These are phyloP conservation scores for Monosporozyma siamensis DNA, from an alignment of 805 yeast genomes.

Conservation along the genomic window DNA sequence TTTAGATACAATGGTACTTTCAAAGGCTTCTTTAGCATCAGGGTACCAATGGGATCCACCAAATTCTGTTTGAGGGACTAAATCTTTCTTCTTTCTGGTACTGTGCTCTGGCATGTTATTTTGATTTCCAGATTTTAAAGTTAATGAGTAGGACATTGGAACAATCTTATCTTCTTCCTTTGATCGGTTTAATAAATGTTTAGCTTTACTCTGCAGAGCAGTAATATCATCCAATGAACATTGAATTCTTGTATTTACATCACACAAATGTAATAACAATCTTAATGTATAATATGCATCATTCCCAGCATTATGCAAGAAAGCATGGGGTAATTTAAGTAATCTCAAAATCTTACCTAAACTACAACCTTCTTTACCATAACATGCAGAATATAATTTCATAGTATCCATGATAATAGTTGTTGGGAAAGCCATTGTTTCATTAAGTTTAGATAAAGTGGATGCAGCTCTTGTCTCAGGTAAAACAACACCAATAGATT, in stretches of 20 bases:
- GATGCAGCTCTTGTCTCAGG: conserved; percentile 21
- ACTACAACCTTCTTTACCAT: conserved; percentile 35
- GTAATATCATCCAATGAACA: conserved; percentile 19
- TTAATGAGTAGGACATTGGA: conserved; percentile 23
- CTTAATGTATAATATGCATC: conserved; percentile 57
- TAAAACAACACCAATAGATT: conserved; percentile 37
- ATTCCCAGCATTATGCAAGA: conserved; percentile 62
- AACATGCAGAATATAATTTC: conserved; percentile 33
- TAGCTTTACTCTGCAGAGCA: conserved; percentile 12
- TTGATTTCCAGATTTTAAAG: conserved; percentile 6
- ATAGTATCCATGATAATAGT: conserved; percentile 38
- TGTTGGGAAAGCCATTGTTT: neutral
- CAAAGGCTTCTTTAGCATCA: conserved; percentile 16
- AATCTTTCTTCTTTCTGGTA: conserved; percentile 10
- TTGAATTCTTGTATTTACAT: conserved; percentile 28
- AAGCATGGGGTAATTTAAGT: conserved; percentile 46
- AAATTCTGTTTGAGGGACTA: conserved; percentile 26
- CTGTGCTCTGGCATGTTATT: too few relatives aligned
- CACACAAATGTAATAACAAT: conserved; percentile 42
- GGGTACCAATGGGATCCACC: conserved; percentile 24
- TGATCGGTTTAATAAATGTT: conserved; percentile 16
- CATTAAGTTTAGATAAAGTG: neutral
- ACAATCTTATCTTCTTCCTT: conserved; percentile 19
- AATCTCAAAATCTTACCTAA: conserved; percentile 39
- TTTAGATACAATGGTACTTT: conserved; percentile 9